A percentile compares a stretch with the other conserved stretches of the same genome.
Conservation (phyloP, 331 rosid species). For the Arachis monticola region DNA sequence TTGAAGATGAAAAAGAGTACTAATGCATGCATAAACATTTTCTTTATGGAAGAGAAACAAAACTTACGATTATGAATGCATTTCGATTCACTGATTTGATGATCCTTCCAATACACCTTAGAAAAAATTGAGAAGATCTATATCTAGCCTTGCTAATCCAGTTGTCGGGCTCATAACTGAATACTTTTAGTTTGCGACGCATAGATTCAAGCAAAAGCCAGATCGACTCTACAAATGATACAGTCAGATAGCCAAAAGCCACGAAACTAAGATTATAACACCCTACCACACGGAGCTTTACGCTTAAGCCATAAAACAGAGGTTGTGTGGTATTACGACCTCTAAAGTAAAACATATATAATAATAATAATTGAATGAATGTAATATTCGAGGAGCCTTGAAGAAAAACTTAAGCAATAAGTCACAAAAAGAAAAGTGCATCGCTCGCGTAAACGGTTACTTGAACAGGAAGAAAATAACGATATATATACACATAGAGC, state of each 20-base stretch:
- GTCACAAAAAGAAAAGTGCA: too few relatives aligned
- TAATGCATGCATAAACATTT: constrained; percentile 18
- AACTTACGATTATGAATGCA: constrained; percentile 90
- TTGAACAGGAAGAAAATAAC: too few relatives aligned
- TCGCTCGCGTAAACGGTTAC: too few relatives aligned
- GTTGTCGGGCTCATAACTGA: constrained; percentile 55
- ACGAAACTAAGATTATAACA: constrained; percentile 87
- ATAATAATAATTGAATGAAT: too few relatives aligned
- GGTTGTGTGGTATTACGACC: too few relatives aligned
- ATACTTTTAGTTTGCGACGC: constrained; percentile 81
- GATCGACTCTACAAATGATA: constrained; percentile 87
- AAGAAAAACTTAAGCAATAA: too few relatives aligned
- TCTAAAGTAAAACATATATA: too few relatives aligned
- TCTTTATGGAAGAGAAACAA: constrained; percentile 10
- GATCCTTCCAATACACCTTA: constrained; percentile 82
- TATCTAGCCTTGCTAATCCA: constrained; percentile 66
- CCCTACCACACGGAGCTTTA: neutral
- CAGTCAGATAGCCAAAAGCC: constrained; percentile 88
- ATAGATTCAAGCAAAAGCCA: constrained; percentile 88
- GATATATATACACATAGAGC: too few relatives aligned
- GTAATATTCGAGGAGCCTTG: too few relatives aligned
- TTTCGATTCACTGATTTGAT: constrained; percentile 36
- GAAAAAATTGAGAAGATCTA: constrained; percentile 63
- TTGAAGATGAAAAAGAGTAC: constrained; percentile 5
- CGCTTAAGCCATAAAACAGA: too few relatives aligned